These are phyloP conservation scores for Scytalidium lignicola DNA, from an alignment of 2,329 filamentous ascomycete genomes.

Conservation along the genomic window DNA sequence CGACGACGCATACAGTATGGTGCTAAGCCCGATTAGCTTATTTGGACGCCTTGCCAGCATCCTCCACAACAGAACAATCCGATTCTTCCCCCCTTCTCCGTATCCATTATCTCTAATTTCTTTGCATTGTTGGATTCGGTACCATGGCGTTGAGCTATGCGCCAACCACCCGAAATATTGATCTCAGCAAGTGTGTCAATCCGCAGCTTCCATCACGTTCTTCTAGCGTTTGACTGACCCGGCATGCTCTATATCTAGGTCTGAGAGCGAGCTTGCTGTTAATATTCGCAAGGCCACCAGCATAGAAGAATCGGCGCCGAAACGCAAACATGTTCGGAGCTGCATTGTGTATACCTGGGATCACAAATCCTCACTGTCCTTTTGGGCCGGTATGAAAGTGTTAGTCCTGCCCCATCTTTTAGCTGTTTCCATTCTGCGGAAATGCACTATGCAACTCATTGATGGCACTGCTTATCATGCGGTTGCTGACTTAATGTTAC, in stretches of 20 bases:
- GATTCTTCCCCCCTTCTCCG: background rate
- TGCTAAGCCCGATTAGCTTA: background rate
- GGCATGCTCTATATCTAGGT: conserved; percentile 35
- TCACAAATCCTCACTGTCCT: conserved; percentile 89
- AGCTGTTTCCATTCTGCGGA: background rate
- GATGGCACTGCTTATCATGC: background rate
- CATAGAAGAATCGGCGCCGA: conserved; percentile 62
- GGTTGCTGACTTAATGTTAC: conserved; percentile 8
- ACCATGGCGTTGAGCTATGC: conserved; percentile 23
- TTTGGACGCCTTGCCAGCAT: background rate
- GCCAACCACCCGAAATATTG: conserved; percentile 26
- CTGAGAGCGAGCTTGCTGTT: conserved; percentile 63
- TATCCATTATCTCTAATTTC: conserved; percentile 1
- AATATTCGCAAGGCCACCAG: conserved; percentile 68
- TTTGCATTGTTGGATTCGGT: background rate
- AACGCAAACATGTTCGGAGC: conserved; percentile 91
- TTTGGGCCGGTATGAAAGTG: conserved; percentile 99
- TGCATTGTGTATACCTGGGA: conserved; percentile 99
- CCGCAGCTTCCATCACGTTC: conserved; percentile 6
- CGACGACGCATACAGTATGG: background rate
- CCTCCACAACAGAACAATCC: background rate
- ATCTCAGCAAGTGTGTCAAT: conserved; percentile 27
- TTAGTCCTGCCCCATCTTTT: conserved; percentile 42
- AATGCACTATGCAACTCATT: background rate
- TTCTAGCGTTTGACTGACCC: conserved; percentile 7